These are phyloP conservation scores for Botrytis fabae DNA, from an alignment of 2,329 filamentous ascomycete genomes.

Conservation along the genomic window DNA sequence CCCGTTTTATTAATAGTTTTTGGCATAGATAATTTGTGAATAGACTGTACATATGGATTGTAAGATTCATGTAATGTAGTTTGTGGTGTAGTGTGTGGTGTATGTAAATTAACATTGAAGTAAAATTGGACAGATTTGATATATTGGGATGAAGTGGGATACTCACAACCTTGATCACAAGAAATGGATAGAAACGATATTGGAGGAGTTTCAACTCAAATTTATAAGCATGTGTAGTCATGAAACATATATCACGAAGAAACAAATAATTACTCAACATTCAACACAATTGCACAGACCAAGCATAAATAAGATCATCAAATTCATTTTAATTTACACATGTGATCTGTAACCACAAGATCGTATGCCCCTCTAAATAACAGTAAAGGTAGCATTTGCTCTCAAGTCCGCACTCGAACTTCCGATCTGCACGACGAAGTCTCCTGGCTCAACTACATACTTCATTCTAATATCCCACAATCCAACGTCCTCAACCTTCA, in stretches of 20 bases:
- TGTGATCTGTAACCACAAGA: not conserved
- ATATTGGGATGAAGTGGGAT: not conserved
- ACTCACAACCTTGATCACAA: not conserved
- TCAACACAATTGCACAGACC: not conserved
- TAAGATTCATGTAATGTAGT: not conserved
- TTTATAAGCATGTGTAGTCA: not conserved
- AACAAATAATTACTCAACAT: not conserved
- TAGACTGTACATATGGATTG: accelerated
- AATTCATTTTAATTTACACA: not conserved
- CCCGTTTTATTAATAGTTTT: not conserved
- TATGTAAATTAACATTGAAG: too few species aligned
- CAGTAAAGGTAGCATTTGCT: slow-evolving; percentile 56
- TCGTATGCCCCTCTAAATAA: slow-evolving; percentile 35
- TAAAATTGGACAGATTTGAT: not conserved
- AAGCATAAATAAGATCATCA: not conserved
- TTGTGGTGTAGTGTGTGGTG: not conserved
- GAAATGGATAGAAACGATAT: not conserved
- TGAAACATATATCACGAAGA: not conserved
- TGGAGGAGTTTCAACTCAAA: not conserved
- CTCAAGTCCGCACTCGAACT: slow-evolving; percentile 57
- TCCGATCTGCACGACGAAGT: slow-evolving; percentile 65
- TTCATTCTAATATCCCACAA: slow-evolving; percentile 71
- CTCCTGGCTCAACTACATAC: slow-evolving; percentile 72
- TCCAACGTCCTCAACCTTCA: slow-evolving; percentile 67
- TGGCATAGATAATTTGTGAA: not conserved